Evolutionary conservation across 257 asterid species (phyloP).

Genomic region (Mitragyna speciosa): DNA sequence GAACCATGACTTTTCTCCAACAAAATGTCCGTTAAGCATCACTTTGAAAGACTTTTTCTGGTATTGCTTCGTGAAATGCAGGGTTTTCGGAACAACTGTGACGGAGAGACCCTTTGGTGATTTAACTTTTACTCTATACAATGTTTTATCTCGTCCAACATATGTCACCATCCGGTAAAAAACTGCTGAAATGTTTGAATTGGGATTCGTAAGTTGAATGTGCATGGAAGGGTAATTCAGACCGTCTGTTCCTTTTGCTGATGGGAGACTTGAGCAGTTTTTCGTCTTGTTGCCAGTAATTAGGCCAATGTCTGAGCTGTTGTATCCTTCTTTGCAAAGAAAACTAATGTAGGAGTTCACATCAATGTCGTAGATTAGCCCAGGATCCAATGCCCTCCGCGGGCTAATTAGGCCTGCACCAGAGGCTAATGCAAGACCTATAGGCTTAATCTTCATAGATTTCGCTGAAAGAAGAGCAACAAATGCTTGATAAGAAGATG

Average conservation of each 20-base stretch:
- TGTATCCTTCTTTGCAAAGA: constrained; percentile 65
- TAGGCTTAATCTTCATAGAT: constrained; percentile 38
- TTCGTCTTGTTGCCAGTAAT: constrained; percentile 42
- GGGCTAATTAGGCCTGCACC: constrained; percentile 73
- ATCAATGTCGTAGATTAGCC: constrained; percentile 56
- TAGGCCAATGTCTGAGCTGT: constrained; percentile 27
- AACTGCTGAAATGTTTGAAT: constrained; percentile 39
- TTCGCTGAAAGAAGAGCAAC: constrained; percentile 39
- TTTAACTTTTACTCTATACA: constrained; percentile 45
- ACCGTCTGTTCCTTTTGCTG: constrained; percentile 53
- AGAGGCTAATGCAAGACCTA: constrained; percentile 46
- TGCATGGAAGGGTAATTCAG: constrained; percentile 73
- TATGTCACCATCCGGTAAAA: constrained; percentile 57
- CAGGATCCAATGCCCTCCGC: constrained; percentile 57
- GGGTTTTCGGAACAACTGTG: constrained; percentile 41
- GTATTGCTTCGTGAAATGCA: constrained; percentile 35
- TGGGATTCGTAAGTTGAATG: constrained; percentile 30
- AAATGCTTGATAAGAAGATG: not conserved
- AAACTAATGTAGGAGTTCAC: constrained; percentile 42
- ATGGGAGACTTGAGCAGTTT: constrained; percentile 44
- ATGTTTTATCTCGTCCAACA: constrained; percentile 41
- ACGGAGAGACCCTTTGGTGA: constrained; percentile 41
- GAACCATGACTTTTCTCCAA: constrained; percentile 15
- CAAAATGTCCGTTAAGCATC: constrained; percentile 45
- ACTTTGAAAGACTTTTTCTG: constrained; percentile 57